phyloP scores from a whole-genome alignment of 345 rosid species.

The Excoecaria cochinchinensis region DNA sequence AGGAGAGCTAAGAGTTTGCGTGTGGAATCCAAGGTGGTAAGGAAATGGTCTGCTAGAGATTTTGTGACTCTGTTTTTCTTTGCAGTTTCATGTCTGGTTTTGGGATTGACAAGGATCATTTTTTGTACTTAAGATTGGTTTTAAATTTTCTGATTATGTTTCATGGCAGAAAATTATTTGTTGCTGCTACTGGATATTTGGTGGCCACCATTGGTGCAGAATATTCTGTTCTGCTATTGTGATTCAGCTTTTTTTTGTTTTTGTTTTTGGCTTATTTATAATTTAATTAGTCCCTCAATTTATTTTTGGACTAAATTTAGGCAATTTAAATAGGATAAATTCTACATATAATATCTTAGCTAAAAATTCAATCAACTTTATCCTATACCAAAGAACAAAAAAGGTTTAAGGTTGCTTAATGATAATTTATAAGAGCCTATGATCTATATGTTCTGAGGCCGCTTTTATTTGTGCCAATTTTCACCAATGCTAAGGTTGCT shows the following conservation, averaged over 20 bases:
- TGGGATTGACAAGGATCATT: slow-evolving; percentile 69
- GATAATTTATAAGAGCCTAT: no score
- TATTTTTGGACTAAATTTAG: no score
- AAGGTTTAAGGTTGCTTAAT: no score
- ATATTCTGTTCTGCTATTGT: slow-evolving; percentile 39
- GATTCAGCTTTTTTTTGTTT: not conserved
- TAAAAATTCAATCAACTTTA: no score
- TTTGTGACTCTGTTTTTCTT: slow-evolving; percentile 78
- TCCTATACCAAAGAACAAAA: no score
- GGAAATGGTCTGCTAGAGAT: slow-evolving; percentile 83
- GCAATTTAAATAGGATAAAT: no score
- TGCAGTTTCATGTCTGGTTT: slow-evolving; percentile 64
- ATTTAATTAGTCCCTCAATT: no score
- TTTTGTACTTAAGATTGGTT: slow-evolving; percentile 47
- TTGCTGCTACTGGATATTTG: not conserved
- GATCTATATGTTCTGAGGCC: no score
- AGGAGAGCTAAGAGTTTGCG: slow-evolving; percentile 94
- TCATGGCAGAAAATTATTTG: slow-evolving; percentile 4
- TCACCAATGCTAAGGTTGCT: no score
- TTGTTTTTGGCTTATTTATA: no score
- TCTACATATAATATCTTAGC: no score
- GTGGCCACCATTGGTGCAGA: slow-evolving; percentile 27
- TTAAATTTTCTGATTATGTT: not conserved
- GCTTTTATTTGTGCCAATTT: no score
- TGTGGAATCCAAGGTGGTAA: slow-evolving; percentile 58